phyloP scores from a whole-genome alignment of 352 stramenopile genomes.

The Pythium sukuiense region DNA sequence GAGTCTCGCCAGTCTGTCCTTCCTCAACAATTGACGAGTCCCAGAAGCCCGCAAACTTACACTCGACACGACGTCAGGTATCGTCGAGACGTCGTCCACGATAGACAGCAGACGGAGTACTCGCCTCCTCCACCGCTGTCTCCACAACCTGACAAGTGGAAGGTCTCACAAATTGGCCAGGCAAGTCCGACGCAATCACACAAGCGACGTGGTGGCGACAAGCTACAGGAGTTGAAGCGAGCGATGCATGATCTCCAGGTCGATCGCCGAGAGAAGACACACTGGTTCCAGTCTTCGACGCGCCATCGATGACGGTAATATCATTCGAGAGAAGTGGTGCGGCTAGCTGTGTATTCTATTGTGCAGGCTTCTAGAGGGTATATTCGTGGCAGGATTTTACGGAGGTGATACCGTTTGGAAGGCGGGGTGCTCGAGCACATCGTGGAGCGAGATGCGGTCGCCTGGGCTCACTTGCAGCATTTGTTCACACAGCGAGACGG shows the following conservation, averaged over 20 bases:
- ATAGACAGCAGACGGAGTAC: not conserved
- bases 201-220: not conserved
- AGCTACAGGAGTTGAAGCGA: constrained; percentile 22
- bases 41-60: not conserved
- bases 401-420: not conserved
- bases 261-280: constrained; percentile 36
- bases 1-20: not conserved
- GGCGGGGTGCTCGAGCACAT: constrained; percentile 17
- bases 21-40: not conserved
- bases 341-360: not conserved
- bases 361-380: not conserved
- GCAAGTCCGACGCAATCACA: not conserved
- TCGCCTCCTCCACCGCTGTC: not conserved
- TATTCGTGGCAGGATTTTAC: not conserved
- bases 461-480: constrained; percentile 28
- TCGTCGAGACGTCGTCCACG: no score
- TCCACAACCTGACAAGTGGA: not conserved
- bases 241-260: constrained; percentile 37
- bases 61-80: not conserved
- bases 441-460: constrained; percentile 19
- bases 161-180: not conserved
- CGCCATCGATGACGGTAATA: constrained; percentile 5
- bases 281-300: constrained; percentile 34
- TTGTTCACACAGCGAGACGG: constrained; percentile 19
- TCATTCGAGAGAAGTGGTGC: not conserved